Evolutionary conservation across 495 filamentous ascomycete genomes (phyloP), one percentile per base, ranked within the genome.

Genomic region (Jackrogersella minutella): DNA sequence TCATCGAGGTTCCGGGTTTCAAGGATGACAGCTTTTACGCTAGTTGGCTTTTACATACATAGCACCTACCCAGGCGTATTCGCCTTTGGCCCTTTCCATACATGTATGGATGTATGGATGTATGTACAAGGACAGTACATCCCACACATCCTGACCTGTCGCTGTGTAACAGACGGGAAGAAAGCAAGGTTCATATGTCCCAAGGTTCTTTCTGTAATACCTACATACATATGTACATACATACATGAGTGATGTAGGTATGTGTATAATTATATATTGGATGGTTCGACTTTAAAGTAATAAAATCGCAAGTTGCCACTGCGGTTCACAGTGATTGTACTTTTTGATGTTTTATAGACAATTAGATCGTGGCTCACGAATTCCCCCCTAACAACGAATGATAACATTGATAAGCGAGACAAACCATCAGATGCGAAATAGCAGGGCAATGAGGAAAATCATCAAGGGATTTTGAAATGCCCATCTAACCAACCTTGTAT

Each of bases 21-120:
- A 53, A 62, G 58, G 47, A 62, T 54, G 49, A 43, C 49, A 62
- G 16, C 39, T 62, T 51, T 53, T 44, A 24, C 57, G 46, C 57
- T 61, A 51, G 56, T 59, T 51, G 30, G 47, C 13, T 51, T 30
- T 26, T 19, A n/a, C n/a, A n/a, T n/a, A n/a, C 49, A 52, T 52
- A 36, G 30, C 49, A 52, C 49, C 31, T 52, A 36, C 49, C 49
- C 9, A 36, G 10, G 24, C 49, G 9, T 3, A 10, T 36, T 36
- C 26, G n/a, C n/a, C 44, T 24, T n/a, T n/a, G n/a, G n/a, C n/a
- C n/a, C n/a, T n/a, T n/a, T n/a, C n/a, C n/a, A n/a, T n/a, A n/a
- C n/a, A n/a, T n/a, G n/a, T n/a, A n/a, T n/a, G n/a, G n/a, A n/a
- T n/a, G n/a, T n/a, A n/a, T n/a, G n/a, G n/a, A 44, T 22, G 44